These are phyloP conservation scores for Citrus mangshanensis DNA, from an alignment of 345 rosid genomes.

Conservation along the genomic window DNA sequence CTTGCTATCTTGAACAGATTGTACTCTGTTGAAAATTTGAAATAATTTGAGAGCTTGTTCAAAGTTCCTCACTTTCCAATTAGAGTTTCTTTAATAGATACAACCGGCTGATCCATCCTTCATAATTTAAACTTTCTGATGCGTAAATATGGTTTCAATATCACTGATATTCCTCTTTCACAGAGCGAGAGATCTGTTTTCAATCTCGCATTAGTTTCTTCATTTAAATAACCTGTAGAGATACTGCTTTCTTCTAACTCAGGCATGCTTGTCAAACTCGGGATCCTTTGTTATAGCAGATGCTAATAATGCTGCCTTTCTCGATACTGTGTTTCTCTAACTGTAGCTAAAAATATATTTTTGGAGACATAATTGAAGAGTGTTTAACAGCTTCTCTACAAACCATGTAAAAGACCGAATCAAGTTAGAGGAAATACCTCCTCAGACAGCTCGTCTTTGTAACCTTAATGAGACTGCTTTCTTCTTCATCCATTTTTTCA, in stretches of 20 bases:
- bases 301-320: neutral
- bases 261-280: neutral
- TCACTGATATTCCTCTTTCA: neutral
- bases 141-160: neutral
- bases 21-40: neutral
- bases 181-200: neutral
- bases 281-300: neutral
- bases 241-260: neutral
- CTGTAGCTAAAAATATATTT: neutral
- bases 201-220: neutral
- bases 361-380: neutral
- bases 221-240: neutral
- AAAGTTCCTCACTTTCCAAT: neutral
- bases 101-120: neutral
- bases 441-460: neutral
- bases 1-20: neutral
- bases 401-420: neutral
- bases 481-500: neutral
- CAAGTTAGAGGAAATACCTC: neutral
- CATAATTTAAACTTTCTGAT: neutral
- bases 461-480: neutral
- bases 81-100: neutral
- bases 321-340: neutral
- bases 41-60: neutral
- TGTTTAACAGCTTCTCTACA: neutral